phyloP scores from a whole-genome alignment of 2,329 filamentous ascomycete genomes.

The Cytospora piceae region DNA sequence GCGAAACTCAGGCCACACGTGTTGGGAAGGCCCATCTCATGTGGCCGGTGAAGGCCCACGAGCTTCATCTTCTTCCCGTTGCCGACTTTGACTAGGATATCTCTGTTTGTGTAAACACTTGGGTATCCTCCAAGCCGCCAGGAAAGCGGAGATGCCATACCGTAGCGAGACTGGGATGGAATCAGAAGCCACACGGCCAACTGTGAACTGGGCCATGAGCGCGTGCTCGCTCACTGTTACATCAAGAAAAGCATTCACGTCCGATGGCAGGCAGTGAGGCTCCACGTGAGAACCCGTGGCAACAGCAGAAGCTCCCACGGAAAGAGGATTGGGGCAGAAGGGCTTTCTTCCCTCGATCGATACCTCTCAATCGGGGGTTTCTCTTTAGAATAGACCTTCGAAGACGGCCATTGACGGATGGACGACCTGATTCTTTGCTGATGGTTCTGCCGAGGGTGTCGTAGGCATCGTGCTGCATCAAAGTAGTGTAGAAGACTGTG shows the following conservation, averaged over 20 bases:
- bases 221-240: background rate
- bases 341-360: too few relatives aligned
- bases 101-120: background rate
- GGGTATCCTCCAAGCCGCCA: background rate
- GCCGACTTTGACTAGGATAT: background rate
- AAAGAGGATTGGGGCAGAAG: background rate
- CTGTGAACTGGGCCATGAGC: background rate
- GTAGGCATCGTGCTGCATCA: background rate
- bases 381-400: background rate
- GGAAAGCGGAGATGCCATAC: background rate
- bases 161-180: background rate
- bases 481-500: background rate
- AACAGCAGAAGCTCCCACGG: background rate
- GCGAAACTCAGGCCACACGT: background rate
- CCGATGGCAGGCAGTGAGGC: background rate
- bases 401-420: background rate
- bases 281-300: background rate
- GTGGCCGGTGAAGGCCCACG: background rate
- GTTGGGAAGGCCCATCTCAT: background rate
- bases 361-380: too few relatives aligned
- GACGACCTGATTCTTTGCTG: background rate
- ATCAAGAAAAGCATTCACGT: background rate
- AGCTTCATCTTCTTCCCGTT: background rate
- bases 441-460: background rate
- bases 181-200: background rate